Base-by-base conservation (phyloP, 169 alveolate genomes). In the Plasmodium blacklocki region DNA sequence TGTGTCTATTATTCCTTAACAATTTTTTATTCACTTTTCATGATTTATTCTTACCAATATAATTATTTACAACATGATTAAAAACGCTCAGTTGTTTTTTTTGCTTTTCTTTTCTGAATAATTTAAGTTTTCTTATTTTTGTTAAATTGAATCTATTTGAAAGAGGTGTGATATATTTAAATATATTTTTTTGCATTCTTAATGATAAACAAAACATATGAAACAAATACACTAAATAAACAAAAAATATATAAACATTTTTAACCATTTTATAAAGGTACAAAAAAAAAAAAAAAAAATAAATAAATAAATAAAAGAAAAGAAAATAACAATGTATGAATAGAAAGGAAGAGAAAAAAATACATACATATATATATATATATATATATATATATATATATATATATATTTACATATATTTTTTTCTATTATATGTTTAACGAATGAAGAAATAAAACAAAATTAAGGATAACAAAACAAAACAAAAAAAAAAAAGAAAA, bases 131-230 rank as follows among this genome's bases (percentile, higher is more conserved):
- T 43, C 87, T 47, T 23, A 72, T 60, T 64, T 60, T 86, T n/a
- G 63, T 73, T 62, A 86, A 72, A 58, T 54, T 86, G 18, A 86
- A 29, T 62, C 56, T 86, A 19, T 62, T 86, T 63, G 92, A 86
- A 59, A 86, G 59, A 52, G 92, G 92, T 71, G 75, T 86, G 12
- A 86, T 86, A 66, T 86, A 86, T 54, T 86, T 86, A 64, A 72
- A 86, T 32, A 86, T 47, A 67, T 86, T 73, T 86, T 73, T 86
- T 73, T 86, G 92, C 92, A 86, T 86, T 86, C 87, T 86, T 72
- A 86, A 43, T 54, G 92, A 86, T 52, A 18, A 49, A 7, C 78
- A 86, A 86, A 72, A 86, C 75, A 86, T 72, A 66, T 47, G 75
- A 72, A 86, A 59, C 15, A 66, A 45, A 67, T 72, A 86, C 50